Evolutionary conservation across 306 rosid genomes (phyloP).

Genomic region (Trifolium fragiferum): DNA sequence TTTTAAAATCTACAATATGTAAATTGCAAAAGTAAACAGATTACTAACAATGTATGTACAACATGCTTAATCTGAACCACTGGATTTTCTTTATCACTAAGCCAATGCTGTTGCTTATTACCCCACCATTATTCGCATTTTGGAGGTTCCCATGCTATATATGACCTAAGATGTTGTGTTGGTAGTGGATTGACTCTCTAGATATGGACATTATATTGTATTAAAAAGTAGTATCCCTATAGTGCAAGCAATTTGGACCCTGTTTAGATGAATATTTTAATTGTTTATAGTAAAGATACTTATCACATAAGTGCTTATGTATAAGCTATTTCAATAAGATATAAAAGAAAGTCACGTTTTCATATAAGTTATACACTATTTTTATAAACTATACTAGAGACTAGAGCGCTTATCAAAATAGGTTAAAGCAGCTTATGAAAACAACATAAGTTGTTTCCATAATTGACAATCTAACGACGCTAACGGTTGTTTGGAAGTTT

Average conservation of each 20-base stretch:
- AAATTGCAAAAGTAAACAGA: background rate
- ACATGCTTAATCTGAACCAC: background rate
- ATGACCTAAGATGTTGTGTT: no score
- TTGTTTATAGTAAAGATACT: background rate
- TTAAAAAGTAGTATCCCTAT: background rate
- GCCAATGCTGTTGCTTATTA: background rate
- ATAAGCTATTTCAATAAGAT: background rate
- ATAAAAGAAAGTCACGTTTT: background rate
- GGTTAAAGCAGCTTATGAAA: background rate
- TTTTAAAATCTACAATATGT: no score
- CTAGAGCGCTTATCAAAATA: background rate
- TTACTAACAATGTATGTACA: background rate
- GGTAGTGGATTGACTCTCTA: background rate
- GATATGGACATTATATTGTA: background rate
- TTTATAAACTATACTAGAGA: background rate
- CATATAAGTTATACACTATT: background rate
- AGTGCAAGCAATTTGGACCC: background rate
- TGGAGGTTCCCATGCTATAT: slow-evolving; percentile 7
- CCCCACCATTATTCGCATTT: background rate
- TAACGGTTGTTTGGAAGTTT: background rate
- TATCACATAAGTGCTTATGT: background rate
- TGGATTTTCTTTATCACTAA: background rate
- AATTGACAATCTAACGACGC: background rate
- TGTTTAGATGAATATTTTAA: background rate
- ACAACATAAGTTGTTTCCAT: background rate